A percentile compares a stretch with the other conserved stretches of the same genome.
These are phyloP conservation scores for Leccinum subgranulosum DNA, from an alignment of 768 basidiomycete genomes.

Conservation along the genomic window DNA sequence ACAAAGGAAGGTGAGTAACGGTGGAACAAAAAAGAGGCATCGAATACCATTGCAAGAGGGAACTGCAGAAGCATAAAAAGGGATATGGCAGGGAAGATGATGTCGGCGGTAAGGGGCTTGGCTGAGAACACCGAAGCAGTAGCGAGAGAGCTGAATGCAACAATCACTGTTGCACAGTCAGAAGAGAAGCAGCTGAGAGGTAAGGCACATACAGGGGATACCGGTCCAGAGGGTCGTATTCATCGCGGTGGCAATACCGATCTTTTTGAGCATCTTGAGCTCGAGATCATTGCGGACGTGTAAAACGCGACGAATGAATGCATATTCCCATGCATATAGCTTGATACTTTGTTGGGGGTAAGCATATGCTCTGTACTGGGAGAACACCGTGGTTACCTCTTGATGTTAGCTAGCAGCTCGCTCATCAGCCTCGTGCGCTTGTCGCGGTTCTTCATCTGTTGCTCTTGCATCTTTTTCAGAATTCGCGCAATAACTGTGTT, in stretches of 20 bases:
- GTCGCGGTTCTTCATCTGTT: slow-evolving; percentile 94
- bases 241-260: slow-evolving; percentile 70
- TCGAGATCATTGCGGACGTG: slow-evolving; percentile 81
- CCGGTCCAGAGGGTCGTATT: slow-evolving; percentile 65
- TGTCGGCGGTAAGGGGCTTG: slow-evolving; percentile 77
- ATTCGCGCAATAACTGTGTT: slow-evolving; percentile 70
- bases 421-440: slow-evolving; percentile 84
- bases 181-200: background rate
- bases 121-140: slow-evolving; percentile 60
- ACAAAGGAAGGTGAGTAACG: background rate
- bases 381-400: slow-evolving; percentile 44
- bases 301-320: slow-evolving; percentile 78
- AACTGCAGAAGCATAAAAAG: slow-evolving; percentile 86
- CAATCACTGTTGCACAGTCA: slow-evolving; percentile 44
- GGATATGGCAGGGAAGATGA: slow-evolving; percentile 95
- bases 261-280: slow-evolving; percentile 75
- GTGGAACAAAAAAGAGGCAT: background rate
- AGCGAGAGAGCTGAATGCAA: slow-evolving; percentile 82
- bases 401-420: slow-evolving; percentile 90
- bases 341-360: slow-evolving; percentile 62
- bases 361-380: background rate
- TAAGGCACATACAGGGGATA: slow-evolving; percentile 45
- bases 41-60: slow-evolving; percentile 74
- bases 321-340: slow-evolving; percentile 92
- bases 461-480: slow-evolving; percentile 72